A percentile compares a stretch with the other conserved stretches of the same genome.
Conservation (phyloP, 805 yeast genomes). For the Candida sonorensis region DNA sequence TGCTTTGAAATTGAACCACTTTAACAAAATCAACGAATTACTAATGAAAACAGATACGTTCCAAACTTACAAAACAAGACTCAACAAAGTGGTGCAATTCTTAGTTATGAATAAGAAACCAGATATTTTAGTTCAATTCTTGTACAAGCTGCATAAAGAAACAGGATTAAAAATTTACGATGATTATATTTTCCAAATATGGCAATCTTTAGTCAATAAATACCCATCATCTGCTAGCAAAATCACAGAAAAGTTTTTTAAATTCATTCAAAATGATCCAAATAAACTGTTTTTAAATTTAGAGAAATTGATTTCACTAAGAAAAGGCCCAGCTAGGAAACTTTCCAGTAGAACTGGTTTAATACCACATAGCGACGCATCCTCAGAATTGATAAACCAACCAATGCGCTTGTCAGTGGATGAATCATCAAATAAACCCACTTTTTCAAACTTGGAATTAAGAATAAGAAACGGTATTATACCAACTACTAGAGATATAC, state of each 20-base stretch:
- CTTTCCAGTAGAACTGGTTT: constrained; percentile 1
- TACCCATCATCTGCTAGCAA: constrained; percentile 15
- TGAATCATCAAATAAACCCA: neutral
- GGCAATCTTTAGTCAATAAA: constrained; percentile 14
- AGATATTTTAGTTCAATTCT: constrained; percentile 13
- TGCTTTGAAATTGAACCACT: constrained; percentile 14
- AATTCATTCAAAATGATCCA: constrained; percentile 2
- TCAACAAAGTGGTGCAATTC: constrained; percentile 11
- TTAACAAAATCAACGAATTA: constrained; percentile 5
- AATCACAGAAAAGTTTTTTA: constrained; percentile 12
- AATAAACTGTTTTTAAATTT: constrained; percentile 2
- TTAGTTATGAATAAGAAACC: constrained; percentile 14
- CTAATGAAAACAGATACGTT: constrained; percentile 3
- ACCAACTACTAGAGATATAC: constrained; percentile 14
- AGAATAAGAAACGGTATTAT: constrained; percentile 19
- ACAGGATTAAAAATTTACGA: constrained; percentile 11
- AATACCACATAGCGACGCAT: constrained; percentile 1
- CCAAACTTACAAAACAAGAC: constrained; percentile 6
- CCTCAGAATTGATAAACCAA: no score
- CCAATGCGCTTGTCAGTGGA: no score
- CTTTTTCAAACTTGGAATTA: constrained; percentile 14
- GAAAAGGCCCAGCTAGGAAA: neutral
- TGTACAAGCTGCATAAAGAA: constrained; percentile 24
- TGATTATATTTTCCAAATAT: constrained; percentile 12
- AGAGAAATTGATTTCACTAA: constrained; percentile 2